A percentile compares a stretch with the other conserved stretches of the same genome.
Evolutionary conservation across 805 yeast species (phyloP).

Genomic region (Wickerhamomyces bovis): DNA sequence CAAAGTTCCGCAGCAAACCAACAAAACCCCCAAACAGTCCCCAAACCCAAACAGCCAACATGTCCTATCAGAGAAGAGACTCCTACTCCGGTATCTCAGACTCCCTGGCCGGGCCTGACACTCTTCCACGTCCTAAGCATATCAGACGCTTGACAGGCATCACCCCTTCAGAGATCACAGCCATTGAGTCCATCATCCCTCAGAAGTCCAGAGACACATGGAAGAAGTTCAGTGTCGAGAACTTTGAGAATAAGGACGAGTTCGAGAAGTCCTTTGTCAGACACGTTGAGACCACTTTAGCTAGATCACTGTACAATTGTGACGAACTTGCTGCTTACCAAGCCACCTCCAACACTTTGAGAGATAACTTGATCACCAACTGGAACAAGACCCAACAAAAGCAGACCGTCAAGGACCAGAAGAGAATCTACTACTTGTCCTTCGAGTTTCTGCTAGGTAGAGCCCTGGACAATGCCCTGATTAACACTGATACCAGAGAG

Average conservation of each 20-base stretch:
- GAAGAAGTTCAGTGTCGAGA: slow-evolving; percentile 60
- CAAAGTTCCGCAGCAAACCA: not conserved
- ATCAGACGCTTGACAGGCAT: slow-evolving; percentile 84
- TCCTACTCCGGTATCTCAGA: slow-evolving; percentile 11
- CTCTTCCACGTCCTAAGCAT: slow-evolving; percentile 36
- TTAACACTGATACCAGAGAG: slow-evolving; percentile 67
- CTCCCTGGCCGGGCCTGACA: slow-evolving; percentile 9
- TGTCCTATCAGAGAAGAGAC: slow-evolving; percentile 10
- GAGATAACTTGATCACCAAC: slow-evolving; percentile 74
- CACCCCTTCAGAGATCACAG: slow-evolving; percentile 81
- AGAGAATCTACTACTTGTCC: slow-evolving; percentile 81
- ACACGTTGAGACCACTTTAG: slow-evolving; percentile 87
- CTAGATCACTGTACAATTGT: slow-evolving; percentile 88
- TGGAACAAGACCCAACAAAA: slow-evolving; percentile 94
- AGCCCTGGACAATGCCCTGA: slow-evolving; percentile 89
- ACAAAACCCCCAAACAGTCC: no score
- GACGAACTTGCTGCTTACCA: slow-evolving; percentile 91
- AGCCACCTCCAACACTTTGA: slow-evolving; percentile 72
- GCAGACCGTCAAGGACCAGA: slow-evolving; percentile 77
- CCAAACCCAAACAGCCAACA: no score
- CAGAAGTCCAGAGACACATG: slow-evolving; percentile 69
- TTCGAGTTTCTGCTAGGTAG: slow-evolving; percentile 92
- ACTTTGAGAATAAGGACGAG: slow-evolving; percentile 39
- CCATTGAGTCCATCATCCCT: slow-evolving; percentile 79
- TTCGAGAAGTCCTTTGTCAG: slow-evolving; percentile 67